These are phyloP conservation scores for Melocanna baccifera DNA, from an alignment of 176 grass and related monocot species.

Conservation along the genomic window DNA sequence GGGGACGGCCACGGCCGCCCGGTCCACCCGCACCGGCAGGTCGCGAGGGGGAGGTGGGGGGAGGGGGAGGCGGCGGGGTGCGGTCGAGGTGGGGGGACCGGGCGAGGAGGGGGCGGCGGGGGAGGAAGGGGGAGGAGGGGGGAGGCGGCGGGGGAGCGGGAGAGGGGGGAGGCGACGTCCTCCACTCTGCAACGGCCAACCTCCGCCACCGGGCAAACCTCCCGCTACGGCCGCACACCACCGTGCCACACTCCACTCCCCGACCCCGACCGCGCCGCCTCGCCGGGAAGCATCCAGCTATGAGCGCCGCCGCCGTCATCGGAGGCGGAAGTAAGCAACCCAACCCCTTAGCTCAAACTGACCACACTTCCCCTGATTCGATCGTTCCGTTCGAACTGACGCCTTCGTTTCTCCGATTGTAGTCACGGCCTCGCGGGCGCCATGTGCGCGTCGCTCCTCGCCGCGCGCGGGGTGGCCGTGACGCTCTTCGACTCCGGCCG, in stretches of 20 bases:
- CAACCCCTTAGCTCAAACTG: too few relatives aligned
- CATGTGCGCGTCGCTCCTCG: constrained; percentile 88
- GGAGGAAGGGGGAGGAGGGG: too few relatives aligned
- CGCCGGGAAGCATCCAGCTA: constrained; percentile 5
- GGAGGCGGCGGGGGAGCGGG: too few relatives aligned
- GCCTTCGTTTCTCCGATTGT: constrained; percentile 3
- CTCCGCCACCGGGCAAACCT: constrained; percentile 6
- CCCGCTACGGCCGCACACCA: neutral
- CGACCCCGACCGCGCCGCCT: neutral
- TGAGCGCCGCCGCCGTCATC: constrained; percentile 53
- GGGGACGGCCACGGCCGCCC: too few relatives aligned
- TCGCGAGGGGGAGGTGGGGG: too few relatives aligned
- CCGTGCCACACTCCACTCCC: neutral
- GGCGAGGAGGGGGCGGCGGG: too few relatives aligned
- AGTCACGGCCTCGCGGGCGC: constrained; percentile 80
- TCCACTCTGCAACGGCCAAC: constrained; percentile 19
- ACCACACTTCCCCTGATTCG: neutral
- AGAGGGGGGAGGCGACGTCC: too few relatives aligned
- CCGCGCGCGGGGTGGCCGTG: constrained; percentile 62
- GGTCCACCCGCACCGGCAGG: too few relatives aligned
- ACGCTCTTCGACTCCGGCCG: constrained; percentile 85
- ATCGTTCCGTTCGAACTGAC: neutral
- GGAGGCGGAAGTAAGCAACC: constrained; percentile 73
- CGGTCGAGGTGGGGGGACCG: too few relatives aligned
- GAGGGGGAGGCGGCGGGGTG: too few relatives aligned